Conservation (phyloP, 2,329 filamentous ascomycete species). For the Cytospora leucostoma region DNA sequence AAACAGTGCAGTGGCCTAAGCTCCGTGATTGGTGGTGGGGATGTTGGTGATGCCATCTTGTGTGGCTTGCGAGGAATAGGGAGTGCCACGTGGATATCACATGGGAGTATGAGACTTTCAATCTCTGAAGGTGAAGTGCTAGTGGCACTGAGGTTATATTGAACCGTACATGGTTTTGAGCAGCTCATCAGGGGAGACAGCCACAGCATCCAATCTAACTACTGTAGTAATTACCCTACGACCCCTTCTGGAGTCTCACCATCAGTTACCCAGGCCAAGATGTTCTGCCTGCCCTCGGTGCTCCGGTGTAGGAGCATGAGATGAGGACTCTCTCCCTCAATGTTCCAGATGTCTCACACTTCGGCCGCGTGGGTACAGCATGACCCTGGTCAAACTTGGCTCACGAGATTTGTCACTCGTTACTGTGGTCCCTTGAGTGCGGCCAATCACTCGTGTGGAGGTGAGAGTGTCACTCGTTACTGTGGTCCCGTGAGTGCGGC, state of each 20-base stretch:
- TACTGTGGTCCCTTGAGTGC: conserved; percentile 4
- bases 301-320: conserved; percentile 20
- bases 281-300: neutral
- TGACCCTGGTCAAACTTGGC: conserved; percentile 5
- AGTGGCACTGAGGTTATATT: conserved; percentile 15
- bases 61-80: neutral
- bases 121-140: neutral
- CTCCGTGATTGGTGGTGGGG: conserved; percentile 27
- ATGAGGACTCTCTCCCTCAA: neutral
- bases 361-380: conserved; percentile 10
- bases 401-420: conserved; percentile 8
- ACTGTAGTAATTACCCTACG: conserved; percentile 9
- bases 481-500: conserved; percentile 5
- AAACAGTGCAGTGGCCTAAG: conserved; percentile 29
- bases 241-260: conserved; percentile 1
- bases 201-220: conserved; percentile 3
- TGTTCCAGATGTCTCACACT: neutral
- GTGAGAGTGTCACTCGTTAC: conserved; percentile 1
- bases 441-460: neutral
- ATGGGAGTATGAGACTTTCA: conserved; percentile 4
- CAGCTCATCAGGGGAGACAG: conserved; percentile 1
- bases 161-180: neutral
- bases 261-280: conserved; percentile 4
- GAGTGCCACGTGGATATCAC: conserved; percentile 2
- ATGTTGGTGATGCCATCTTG: conserved; percentile 20